Base-by-base conservation (phyloP, 345 rosid genomes). In the Melaleuca alternifolia region DNA sequence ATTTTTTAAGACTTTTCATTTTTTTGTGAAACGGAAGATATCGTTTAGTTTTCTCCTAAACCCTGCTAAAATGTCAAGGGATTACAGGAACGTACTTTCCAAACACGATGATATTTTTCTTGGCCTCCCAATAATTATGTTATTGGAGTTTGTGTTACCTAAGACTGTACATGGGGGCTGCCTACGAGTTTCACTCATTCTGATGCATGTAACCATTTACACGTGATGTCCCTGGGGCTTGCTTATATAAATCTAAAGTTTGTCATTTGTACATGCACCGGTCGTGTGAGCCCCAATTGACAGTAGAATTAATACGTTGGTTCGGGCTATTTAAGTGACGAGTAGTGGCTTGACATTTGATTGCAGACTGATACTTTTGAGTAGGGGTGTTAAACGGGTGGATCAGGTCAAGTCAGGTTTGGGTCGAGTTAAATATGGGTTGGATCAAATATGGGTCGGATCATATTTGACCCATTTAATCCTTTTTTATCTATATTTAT, bases 41-140 rank as follows among this genome's bases (percentile, higher is more conserved):
- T 41, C 41, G 41, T 41, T 41, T 41, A 41, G 41, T 41, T 41
- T 41, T 41, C 41, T 41, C 41, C 41, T 41, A 41, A 41, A 41
- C 41, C 41, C 4, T 2, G 41, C 41, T 41, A 41, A 41, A 41
- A 41, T 41, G 41, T 41, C 41, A 41, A 41, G 41, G 41, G 41
- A 41, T 41, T 41, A 96, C 95, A 20, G 99, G 98, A 88, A 96
- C 98, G 50, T 96, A 94, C 92, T 92, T 96, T 54, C 89, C 89
- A 50, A 88, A 84, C 83, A 76, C 85, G 89, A 87, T 88, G 85
- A 48, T 71, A 21, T 71, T 37, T 20, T 13, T 48, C 20, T 37
- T 37, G 79, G 48, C 48, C 46, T 71, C 79, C 48, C 1, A 21
- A 71, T 71, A 71, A 71, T 37, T 37, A 37, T 71, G 79, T 18